These are phyloP conservation scores for Epichloe amarillans DNA, from an alignment of 2,329 filamentous ascomycete genomes.

Conservation along the genomic window DNA sequence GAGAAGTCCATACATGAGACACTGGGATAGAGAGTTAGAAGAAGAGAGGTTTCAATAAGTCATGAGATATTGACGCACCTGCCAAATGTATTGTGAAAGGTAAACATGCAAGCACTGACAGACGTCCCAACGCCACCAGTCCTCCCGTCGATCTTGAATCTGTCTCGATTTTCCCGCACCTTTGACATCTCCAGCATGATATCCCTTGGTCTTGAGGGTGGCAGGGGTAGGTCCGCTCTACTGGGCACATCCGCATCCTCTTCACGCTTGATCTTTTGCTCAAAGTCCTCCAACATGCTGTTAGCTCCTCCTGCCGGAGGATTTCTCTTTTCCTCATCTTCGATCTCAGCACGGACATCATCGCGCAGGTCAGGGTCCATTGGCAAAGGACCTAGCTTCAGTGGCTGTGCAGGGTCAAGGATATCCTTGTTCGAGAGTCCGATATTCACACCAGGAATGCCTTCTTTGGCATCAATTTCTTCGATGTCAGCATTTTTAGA, in stretches of 20 bases:
- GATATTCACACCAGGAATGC: constrained; percentile 49
- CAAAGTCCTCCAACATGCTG: constrained; percentile 77
- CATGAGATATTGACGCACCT: constrained; percentile 40
- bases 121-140: constrained; percentile 73
- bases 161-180: constrained; percentile 81
- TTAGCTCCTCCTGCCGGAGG: constrained; percentile 57
- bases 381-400: constrained; percentile 70
- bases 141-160: constrained; percentile 74
- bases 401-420: constrained; percentile 38
- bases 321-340: constrained; percentile 69
- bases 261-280: constrained; percentile 77
- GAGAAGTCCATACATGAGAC: constrained; percentile 94
- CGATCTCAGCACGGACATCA: constrained; percentile 76
- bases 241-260: constrained; percentile 73
- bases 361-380: constrained; percentile 72
- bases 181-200: constrained; percentile 91
- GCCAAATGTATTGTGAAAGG: constrained; percentile 92
- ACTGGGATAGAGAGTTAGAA: constrained; percentile 27
- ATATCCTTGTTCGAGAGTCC: constrained; percentile 49
- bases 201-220: constrained; percentile 76
- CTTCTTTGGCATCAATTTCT: constrained; percentile 49
- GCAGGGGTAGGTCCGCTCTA: constrained; percentile 69
- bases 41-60: not conserved
- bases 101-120: constrained; percentile 92
- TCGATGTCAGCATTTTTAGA: constrained; percentile 49